Evolutionary conservation across 495 filamentous ascomycete species (phyloP).

Genomic region (Tuber calosporum): DNA sequence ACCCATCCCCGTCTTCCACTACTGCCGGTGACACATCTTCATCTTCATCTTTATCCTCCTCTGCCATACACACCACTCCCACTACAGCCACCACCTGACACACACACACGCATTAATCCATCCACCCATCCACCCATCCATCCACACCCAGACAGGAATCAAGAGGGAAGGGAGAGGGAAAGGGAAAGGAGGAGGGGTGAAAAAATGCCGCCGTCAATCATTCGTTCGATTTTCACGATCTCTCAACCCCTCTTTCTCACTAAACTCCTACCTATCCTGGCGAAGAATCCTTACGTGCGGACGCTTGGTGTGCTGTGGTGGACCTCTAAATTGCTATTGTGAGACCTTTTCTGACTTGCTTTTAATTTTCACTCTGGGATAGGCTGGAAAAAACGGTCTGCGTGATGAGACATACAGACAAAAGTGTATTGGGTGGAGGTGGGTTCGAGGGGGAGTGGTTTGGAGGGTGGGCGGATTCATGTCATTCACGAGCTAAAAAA

Average conservation of each 20-base stretch:
- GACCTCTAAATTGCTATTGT: background rate
- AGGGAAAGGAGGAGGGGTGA: background rate
- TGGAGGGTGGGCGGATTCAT: background rate
- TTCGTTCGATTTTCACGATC: conserved; percentile 4
- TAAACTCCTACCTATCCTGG: background rate
- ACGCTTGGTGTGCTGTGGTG: background rate
- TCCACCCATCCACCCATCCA: background rate
- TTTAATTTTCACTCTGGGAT: conserved; percentile 4
- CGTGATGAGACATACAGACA: conserved; percentile 3
- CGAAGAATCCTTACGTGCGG: background rate
- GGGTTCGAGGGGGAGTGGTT: background rate
- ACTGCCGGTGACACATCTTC: background rate
- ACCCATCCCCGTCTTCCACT: background rate
- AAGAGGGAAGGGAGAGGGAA: background rate
- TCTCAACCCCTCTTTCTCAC: background rate
- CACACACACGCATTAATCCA: background rate
- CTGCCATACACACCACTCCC: background rate
- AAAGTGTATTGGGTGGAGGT: background rate
- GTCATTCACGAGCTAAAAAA: background rate
- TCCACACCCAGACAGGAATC: background rate
- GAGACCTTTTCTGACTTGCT: background rate
- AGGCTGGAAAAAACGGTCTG: conserved; percentile 4
- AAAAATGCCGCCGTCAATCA: background rate
- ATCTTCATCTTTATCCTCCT: background rate
- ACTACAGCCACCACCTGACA: conserved; percentile 1